Evolutionary conservation across 805 yeast genomes (phyloP), one percentile per base, ranked within the genome.

Genomic region (Metschnikowia borealis): DNA sequence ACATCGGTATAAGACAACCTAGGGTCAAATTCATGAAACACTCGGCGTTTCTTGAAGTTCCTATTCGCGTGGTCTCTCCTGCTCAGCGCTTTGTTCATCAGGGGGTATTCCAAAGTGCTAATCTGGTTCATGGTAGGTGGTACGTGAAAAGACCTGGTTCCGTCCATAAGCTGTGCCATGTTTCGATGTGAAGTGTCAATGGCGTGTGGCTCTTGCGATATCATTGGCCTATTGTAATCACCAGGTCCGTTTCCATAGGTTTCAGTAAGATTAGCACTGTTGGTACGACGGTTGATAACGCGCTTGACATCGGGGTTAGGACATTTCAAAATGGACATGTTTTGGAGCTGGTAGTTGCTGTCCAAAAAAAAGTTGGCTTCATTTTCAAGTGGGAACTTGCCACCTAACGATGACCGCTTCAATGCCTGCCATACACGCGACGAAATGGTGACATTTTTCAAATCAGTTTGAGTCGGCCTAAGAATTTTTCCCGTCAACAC

Each of bases 341-440:
- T 70, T 53, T 70, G 78, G 33, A 72, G 63, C 55, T 71, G 77
- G 51, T 70, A 73, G 48, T 69, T 72, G 33, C 67, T 62, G 54
- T 78, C 83, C 60, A 77, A 64, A 49, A 70, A 73, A 57, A 75
- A 79, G 52, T 68, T 70, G 0, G 80, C 74, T 54, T 78, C 82
- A 53, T 78, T 82, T 50, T 78, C 83, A 40, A 71, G 63, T 13
- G 71, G 71, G 39, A 67, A 65, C 61, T 79, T 77, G 0, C 83
- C 83, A 1, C 90, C 89, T 18, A 84, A 67, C 0, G 83, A 73
- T 13, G 80, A 73, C 48, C 80, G 81, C 56, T 80, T 79, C 41
- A 84, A 73, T 0, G 87, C 84, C 50, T 68, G 69, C 74, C 83
- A 73, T 38, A 85, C 66, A 10, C 73, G 75, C 15, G 66, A 62